Evolutionary conservation across 495 filamentous ascomycete genomes (phyloP).

Genomic region (Aspergillus panamensis): DNA sequence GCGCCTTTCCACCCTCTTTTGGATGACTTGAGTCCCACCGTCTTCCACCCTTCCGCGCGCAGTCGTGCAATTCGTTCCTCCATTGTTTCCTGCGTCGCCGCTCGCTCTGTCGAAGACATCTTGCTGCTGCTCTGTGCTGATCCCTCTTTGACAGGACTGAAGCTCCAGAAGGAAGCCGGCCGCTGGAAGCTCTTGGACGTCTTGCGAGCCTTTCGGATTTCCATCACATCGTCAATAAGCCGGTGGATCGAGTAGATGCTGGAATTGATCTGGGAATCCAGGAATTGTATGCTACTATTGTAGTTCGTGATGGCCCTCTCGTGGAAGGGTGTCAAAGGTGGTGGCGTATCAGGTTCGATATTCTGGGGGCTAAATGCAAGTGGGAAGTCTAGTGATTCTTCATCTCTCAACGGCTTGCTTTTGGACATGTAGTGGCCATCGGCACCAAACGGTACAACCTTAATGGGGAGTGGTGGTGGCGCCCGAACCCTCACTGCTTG

Average conservation of each 20-base stretch:
- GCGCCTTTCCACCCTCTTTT: constrained; percentile 38
- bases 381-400: neutral
- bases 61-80: constrained; percentile 35
- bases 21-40: constrained; percentile 30
- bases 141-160: constrained; percentile 25
- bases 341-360: neutral
- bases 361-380: neutral
- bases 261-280: constrained; percentile 26
- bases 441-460: constrained; percentile 14
- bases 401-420: neutral
- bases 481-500: constrained; percentile 7
- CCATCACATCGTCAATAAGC: constrained; percentile 24
- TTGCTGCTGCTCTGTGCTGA: neutral
- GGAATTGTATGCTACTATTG: constrained; percentile 25
- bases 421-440: neutral
- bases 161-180: constrained; percentile 42
- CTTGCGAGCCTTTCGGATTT: constrained; percentile 29
- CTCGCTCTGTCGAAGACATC: neutral
- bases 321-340: constrained; percentile 3
- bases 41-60: constrained; percentile 33
- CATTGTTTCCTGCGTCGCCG: constrained; percentile 28
- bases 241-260: constrained; percentile 25
- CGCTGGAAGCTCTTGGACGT: constrained; percentile 24
- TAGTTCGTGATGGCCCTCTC: constrained; percentile 18
- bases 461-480: constrained; percentile 27